A percentile compares a stretch with the other conserved stretches of the same genome.
phyloP scores from a whole-genome alignment of 495 filamentous ascomycete genomes.

The Chaetomium tenue region DNA sequence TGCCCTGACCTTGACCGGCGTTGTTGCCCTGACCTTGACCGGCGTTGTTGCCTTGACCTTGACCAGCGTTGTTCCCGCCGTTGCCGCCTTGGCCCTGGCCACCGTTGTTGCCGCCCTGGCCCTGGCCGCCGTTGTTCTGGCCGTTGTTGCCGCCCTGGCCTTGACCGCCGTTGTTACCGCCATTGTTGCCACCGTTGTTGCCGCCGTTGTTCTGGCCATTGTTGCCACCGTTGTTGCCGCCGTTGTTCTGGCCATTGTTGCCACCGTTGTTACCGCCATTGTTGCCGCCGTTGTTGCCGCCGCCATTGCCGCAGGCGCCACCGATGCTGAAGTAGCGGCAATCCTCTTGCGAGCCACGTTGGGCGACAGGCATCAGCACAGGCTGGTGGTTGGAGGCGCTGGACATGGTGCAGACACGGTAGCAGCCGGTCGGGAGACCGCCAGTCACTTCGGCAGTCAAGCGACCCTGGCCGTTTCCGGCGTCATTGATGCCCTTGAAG shows the following conservation, averaged over 20 bases:
- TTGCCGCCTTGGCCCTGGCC: slow-evolving; percentile 4
- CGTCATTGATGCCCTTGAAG: slow-evolving; percentile 78
- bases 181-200: slow-evolving; percentile 6
- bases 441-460: slow-evolving; percentile 55
- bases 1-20: slow-evolving; percentile 3
- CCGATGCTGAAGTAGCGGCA: slow-evolving; percentile 61
- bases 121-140: slow-evolving; percentile 3
- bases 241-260: slow-evolving; percentile 20
- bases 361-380: slow-evolving; percentile 73
- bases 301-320: slow-evolving; percentile 35
- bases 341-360: slow-evolving; percentile 71
- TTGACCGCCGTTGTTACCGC: slow-evolving; percentile 16
- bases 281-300: slow-evolving; percentile 29
- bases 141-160: background rate
- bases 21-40: slow-evolving; percentile 2
- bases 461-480: slow-evolving; percentile 61
- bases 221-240: slow-evolving; percentile 12
- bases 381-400: slow-evolving; percentile 72
- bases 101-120: background rate
- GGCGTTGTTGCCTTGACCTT: background rate
- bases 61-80: background rate
- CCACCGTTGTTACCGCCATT: slow-evolving; percentile 24
- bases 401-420: slow-evolving; percentile 71
- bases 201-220: slow-evolving; percentile 15
- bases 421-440: slow-evolving; percentile 66